Conservation (phyloP, 106 monocot species). For the Narthecium ossifragum region DNA sequence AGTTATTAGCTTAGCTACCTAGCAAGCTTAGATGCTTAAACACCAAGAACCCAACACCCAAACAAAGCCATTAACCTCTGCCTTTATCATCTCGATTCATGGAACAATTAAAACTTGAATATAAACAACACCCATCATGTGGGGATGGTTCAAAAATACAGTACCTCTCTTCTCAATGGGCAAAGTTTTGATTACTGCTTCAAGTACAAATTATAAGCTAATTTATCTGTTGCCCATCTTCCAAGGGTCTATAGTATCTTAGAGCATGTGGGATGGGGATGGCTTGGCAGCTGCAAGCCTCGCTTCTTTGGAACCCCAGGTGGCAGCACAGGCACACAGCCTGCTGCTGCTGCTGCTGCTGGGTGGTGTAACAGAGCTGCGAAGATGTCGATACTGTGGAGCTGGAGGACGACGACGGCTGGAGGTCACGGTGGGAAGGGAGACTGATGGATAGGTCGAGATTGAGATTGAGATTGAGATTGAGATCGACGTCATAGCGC, state of each 20-base stretch:
- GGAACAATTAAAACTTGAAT: background rate
- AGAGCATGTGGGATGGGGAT: background rate
- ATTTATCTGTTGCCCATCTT: background rate
- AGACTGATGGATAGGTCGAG: slow-evolving; percentile 33
- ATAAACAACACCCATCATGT: background rate
- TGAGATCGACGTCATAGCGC: too few relatives aligned
- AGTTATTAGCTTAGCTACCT: slow-evolving; percentile 4
- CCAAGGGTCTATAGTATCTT: slow-evolving; percentile 10
- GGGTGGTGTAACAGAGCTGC: background rate
- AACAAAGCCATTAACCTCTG: background rate
- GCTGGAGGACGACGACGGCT: background rate
- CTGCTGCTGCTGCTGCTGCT: background rate
- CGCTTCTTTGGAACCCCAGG: slow-evolving; percentile 14
- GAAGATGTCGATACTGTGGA: background rate
- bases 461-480: slow-evolving; percentile 5
- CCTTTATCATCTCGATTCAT: background rate
- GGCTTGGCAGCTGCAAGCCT: slow-evolving; percentile 12
- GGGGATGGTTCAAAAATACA: too few relatives aligned
- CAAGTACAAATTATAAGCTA: background rate
- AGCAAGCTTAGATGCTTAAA: slow-evolving; percentile 1
- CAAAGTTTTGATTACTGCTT: too few relatives aligned
- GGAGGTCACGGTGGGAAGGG: background rate
- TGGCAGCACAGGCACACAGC: slow-evolving; percentile 18
- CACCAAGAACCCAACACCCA: background rate
- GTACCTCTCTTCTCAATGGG: background rate